Evolutionary conservation across 2,329 filamentous ascomycete genomes (phyloP), one percentile per base, ranked within the genome.

Genomic region (Apiospora rasikravindrae): DNA sequence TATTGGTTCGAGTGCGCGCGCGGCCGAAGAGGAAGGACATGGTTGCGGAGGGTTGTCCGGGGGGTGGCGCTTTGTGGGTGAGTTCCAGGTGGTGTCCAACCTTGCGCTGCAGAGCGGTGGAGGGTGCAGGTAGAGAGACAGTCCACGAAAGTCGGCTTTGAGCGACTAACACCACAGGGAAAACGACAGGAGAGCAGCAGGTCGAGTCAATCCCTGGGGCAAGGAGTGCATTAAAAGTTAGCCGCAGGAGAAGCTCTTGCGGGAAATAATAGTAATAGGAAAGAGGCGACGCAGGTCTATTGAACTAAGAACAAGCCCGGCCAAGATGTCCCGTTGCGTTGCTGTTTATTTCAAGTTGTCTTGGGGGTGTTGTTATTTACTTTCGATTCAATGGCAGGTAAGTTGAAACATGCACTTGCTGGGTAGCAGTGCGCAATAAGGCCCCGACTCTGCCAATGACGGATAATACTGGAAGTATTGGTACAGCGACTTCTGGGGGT

Each of bases 1-100:
- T 85, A 71, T 83, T 84, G 70, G 87, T 85, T 75, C 87, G 84
- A 75, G 86, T 84, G 73, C 86, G 83, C 71, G 84, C 84, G 77
- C 88, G 84, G 72, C 86, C 87, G 75, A 90, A 90, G 67, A 90
- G 81, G 78, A 90, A 90, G 44, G 88, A 88, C 86, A 88, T 88
- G 73, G 66, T 77, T 71, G 71, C 70, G 73, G 47, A 57, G 57
- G 33, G 19, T 40, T 40, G 33, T 64, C 33, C 24, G 66, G 67
- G 66, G 37, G 44, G 44, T 14, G 66, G 44, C n/a, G 66, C 44
- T 29, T 45, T 69, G 67, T 33, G 44, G 44, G 67, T 69, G 67
- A 69, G 44, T 49, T 26, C 67, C 67, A 45, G 33, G 19, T 33
- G 44, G 29, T 69, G 67, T 44, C 67, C 67, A 69, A 49, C 67